Evolutionary conservation across 164 flowering plant genomes (phyloP).

Genomic region (Macadamia tetraphylla): DNA sequence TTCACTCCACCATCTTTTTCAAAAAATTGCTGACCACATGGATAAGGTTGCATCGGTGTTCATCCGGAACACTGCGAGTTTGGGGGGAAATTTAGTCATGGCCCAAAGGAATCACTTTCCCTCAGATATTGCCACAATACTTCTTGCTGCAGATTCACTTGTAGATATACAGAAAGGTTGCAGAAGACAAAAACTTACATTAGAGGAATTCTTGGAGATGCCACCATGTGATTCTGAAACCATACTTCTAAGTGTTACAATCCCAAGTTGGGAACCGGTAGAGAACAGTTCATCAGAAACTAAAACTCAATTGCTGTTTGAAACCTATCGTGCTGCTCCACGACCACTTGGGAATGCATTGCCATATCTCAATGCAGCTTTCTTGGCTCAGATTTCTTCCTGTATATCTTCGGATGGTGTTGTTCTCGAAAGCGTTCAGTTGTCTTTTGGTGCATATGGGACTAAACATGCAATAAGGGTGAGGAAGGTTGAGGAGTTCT

Average conservation of each 20-base stretch:
- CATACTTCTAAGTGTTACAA: slow-evolving; percentile 52
- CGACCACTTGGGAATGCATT: slow-evolving; percentile 86
- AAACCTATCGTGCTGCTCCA: slow-evolving; percentile 83
- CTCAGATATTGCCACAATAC: slow-evolving; percentile 86
- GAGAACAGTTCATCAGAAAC: slow-evolving; percentile 11
- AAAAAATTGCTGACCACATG: slow-evolving; percentile 64
- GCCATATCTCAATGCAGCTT: slow-evolving; percentile 82
- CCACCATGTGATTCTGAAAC: slow-evolving; percentile 47
- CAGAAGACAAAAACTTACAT: slow-evolving; percentile 29
- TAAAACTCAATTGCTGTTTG: slow-evolving; percentile 39
- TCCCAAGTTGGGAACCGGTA: slow-evolving; percentile 41
- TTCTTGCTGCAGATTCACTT: slow-evolving; percentile 56
- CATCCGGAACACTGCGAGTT: slow-evolving; percentile 73
- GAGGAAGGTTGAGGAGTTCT: slow-evolving; percentile 54
- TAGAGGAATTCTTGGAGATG: slow-evolving; percentile 65
- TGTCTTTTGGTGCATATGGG: slow-evolving; percentile 89
- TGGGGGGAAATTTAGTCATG: slow-evolving; percentile 91
- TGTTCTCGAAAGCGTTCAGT: slow-evolving; percentile 35
- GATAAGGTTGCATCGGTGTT: slow-evolving; percentile 71
- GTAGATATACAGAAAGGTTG: slow-evolving; percentile 38
- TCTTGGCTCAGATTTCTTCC: slow-evolving; percentile 50
- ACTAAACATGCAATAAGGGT: slow-evolving; percentile 69
- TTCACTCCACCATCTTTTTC: slow-evolving; percentile 27
- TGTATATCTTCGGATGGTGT: slow-evolving; percentile 18
- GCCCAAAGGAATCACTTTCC: slow-evolving; percentile 74